Evolutionary conservation across 805 yeast species (phyloP).

Genomic region (Candida khao-thaluensis): DNA sequence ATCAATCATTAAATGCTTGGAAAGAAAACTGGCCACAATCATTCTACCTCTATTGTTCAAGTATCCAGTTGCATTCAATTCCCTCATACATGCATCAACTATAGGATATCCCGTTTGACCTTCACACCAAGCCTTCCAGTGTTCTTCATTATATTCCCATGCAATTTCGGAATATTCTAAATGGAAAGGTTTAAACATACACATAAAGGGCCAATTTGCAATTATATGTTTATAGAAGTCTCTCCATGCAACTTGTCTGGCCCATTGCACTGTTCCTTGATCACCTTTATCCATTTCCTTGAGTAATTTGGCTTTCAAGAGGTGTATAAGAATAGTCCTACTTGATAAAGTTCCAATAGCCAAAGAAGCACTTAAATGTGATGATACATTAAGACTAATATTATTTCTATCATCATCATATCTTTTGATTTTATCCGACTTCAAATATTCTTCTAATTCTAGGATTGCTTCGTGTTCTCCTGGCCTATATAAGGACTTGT

Average conservation of each 20-base stretch:
- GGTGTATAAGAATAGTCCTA: constrained; percentile 33
- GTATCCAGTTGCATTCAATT: constrained; percentile 50
- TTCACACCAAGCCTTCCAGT: constrained; percentile 49
- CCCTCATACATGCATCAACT: constrained; percentile 59
- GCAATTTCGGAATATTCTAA: constrained; percentile 39
- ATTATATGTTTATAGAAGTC: constrained; percentile 54
- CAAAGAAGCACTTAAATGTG: constrained; percentile 47
- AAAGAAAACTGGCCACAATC: constrained; percentile 52
- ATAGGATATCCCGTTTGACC: constrained; percentile 58
- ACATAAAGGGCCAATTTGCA: constrained; percentile 49
- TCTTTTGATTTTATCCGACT: constrained; percentile 22
- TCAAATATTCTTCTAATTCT: constrained; percentile 20
- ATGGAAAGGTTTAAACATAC: constrained; percentile 51
- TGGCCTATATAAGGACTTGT: constrained; percentile 10
- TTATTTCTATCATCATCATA: constrained; percentile 34
- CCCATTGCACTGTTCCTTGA: constrained; percentile 41
- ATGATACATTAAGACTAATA: constrained; percentile 29
- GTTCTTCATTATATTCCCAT: constrained; percentile 43
- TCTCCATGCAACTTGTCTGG: constrained; percentile 58
- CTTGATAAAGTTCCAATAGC: constrained; percentile 48
- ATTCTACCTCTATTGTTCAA: constrained; percentile 55
- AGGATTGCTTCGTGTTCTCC: constrained; percentile 36
- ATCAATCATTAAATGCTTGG: constrained; percentile 50
- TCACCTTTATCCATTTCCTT: constrained; percentile 26
- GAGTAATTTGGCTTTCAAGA: constrained; percentile 25